Conservation (phyloP, 768 basidiomycete species). For the Mycena filopes region DNA sequence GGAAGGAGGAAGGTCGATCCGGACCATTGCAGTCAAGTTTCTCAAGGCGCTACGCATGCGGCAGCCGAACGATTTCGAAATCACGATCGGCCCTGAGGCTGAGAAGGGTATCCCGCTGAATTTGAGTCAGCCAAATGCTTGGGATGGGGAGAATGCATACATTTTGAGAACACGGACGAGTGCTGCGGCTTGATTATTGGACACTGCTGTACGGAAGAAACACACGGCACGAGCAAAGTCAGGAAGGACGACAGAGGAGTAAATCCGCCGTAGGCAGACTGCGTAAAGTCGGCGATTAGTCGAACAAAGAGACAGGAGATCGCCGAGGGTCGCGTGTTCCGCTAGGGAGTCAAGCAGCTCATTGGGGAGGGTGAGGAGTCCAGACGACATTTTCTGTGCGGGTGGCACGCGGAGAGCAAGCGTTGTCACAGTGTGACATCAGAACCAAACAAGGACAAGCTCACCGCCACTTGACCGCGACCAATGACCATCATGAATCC, state of each 20-base stretch:
- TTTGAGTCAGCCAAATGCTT: neutral
- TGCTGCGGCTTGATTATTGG: neutral
- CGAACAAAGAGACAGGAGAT: neutral
- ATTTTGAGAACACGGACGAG: neutral
- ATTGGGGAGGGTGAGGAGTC: neutral
- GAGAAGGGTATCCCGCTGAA: no score
- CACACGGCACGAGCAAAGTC: neutral
- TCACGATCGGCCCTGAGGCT: no score
- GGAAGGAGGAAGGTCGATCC: neutral
- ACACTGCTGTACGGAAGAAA: neutral
- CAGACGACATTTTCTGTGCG: no score
- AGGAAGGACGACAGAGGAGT: neutral
- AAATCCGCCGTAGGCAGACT: conserved; percentile 2
- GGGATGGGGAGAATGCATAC: neutral
- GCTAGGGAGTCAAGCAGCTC: conserved; percentile 1
- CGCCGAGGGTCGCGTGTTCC: neutral
- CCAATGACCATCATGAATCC: no score
- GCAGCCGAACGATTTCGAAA: neutral
- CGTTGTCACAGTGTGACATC: no score
- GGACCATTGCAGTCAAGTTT: neutral
- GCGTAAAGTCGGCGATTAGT: neutral
- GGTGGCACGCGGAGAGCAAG: no score
- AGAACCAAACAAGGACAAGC: no score
- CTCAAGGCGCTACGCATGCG: neutral
- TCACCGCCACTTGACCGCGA: no score